Evolutionary conservation across 345 rosid genomes (phyloP).

Genomic region (Eucalyptus erythrocorys): DNA sequence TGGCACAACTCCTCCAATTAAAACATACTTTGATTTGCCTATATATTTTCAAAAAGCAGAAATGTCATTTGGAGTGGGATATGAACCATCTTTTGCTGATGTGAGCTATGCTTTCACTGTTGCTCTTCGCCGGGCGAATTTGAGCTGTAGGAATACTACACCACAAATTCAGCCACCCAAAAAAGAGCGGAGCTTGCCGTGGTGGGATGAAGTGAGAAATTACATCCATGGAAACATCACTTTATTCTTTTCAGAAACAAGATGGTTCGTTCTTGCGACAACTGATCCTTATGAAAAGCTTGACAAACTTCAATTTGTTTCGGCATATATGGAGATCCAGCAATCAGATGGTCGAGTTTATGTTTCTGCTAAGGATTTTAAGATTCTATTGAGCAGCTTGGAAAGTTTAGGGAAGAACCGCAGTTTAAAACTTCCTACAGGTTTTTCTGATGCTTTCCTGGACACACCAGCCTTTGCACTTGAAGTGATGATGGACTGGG

Average conservation of each 20-base stretch:
- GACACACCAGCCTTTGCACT: constrained; percentile 68
- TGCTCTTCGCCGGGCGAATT: constrained; percentile 94
- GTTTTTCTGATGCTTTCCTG: constrained; percentile 46
- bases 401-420: constrained; percentile 67
- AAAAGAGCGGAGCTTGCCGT: constrained; percentile 87
- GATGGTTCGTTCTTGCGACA: constrained; percentile 75
- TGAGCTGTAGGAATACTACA: constrained; percentile 62
- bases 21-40: constrained; percentile 84
- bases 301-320: constrained; percentile 67
- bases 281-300: constrained; percentile 94
- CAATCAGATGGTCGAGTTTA: constrained; percentile 88
- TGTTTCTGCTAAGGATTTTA: constrained; percentile 72
- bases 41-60: constrained; percentile 69
- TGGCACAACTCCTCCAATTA: constrained; percentile 95
- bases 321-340: constrained; percentile 72
- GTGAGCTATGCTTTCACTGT: constrained; percentile 91
- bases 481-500: constrained; percentile 94
- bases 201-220: constrained; percentile 99
- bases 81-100: constrained; percentile 93
- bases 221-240: constrained; percentile 78
- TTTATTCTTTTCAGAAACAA: constrained; percentile 56
- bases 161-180: constrained; percentile 41
- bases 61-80: constrained; percentile 83
- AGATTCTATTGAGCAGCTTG: constrained; percentile 70
- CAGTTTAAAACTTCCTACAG: constrained; percentile 48